Conservation (phyloP, 306 rosid genomes). For the Acacia crassicarpa region DNA sequence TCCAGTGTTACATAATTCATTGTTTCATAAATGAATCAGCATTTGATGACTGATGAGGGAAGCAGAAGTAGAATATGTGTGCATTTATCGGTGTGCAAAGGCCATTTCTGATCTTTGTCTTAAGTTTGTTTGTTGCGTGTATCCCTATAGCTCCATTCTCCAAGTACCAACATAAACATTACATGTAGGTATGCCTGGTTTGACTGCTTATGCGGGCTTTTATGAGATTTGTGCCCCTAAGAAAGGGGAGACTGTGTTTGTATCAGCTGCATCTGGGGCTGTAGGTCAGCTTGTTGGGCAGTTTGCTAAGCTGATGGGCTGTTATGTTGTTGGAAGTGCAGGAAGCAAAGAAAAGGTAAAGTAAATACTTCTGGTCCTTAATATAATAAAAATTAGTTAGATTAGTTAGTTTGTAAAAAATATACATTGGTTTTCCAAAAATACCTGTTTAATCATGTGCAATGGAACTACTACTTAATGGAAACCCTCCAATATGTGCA, state of each 20-base stretch:
- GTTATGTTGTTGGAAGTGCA: neutral
- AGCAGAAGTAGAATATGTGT: neutral
- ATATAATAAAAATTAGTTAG: too few relatives aligned
- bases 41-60: neutral
- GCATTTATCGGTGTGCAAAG: neutral
- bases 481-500: too few relatives aligned
- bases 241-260: slow-evolving; percentile 6
- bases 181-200: slow-evolving; percentile 5
- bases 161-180: neutral
- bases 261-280: slow-evolving; percentile 5
- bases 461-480: too few relatives aligned
- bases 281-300: slow-evolving; percentile 2
- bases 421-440: too few relatives aligned
- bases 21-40: neutral
- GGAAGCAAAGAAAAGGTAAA: neutral
- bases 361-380: too few relatives aligned
- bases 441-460: too few relatives aligned
- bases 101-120: neutral
- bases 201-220: slow-evolving; percentile 7
- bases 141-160: neutral
- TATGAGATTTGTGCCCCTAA: neutral
- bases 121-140: neutral
- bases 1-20: too few relatives aligned
- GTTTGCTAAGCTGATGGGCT: neutral
- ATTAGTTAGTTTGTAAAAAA: too few relatives aligned